phyloP scores from a whole-genome alignment of 257 asterid genomes.

The Voacanga thouarsii region DNA sequence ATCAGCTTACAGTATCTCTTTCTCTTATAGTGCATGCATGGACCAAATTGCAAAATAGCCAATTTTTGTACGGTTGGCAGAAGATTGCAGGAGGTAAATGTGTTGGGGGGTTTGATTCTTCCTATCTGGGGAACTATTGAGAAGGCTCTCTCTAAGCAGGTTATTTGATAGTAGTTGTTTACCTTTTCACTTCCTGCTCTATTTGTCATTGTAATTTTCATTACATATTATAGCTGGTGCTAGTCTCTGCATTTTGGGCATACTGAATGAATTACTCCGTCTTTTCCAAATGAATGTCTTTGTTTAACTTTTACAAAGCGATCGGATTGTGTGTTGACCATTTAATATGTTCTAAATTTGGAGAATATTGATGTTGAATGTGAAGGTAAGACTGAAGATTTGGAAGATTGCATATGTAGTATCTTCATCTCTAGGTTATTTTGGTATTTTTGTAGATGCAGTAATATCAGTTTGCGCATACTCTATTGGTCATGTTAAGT shows the following conservation, averaged over 20 bases:
- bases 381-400: neutral
- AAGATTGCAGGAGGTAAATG: conserved; percentile 91
- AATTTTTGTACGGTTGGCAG: conserved; percentile 84
- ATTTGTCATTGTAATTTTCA: neutral
- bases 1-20: conserved; percentile 32
- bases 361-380: neutral
- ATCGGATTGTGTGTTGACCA: neutral
- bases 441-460: neutral
- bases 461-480: neutral
- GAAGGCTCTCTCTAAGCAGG: conserved; percentile 95
- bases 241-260: neutral
- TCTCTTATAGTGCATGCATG: conserved; percentile 90
- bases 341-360: neutral
- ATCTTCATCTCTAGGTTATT: neutral
- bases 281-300: neutral
- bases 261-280: neutral
- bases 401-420: neutral
- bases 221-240: conserved; percentile 4
- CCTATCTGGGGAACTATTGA: conserved; percentile 97
- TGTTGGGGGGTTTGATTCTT: conserved; percentile 94
- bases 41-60: conserved; percentile 84
- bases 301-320: neutral
- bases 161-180: conserved; percentile 21
- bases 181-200: conserved; percentile 8
- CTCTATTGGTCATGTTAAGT: neutral